phyloP scores from a whole-genome alignment of 2,329 filamentous ascomycete species.

The Ascochyta rabiei region DNA sequence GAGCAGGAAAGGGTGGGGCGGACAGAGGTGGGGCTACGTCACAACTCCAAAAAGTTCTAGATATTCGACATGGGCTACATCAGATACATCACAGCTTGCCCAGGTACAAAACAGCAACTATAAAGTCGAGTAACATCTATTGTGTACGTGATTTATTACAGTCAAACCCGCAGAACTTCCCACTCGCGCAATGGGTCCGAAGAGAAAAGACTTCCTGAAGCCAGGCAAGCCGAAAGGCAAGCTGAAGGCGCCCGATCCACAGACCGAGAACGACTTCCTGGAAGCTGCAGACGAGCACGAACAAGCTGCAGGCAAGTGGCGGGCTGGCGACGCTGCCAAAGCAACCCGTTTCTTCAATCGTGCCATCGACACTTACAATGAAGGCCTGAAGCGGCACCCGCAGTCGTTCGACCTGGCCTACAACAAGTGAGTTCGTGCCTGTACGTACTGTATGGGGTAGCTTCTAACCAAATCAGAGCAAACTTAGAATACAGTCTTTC shows the following conservation, averaged over 20 bases:
- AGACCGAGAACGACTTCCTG: slow-evolving; percentile 71
- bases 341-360: slow-evolving; percentile 66
- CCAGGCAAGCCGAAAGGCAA: slow-evolving; percentile 39
- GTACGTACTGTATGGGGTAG: background rate
- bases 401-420: slow-evolving; percentile 73
- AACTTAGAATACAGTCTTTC: slow-evolving; percentile 72
- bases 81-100: background rate
- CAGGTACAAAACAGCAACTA: too few relatives aligned
- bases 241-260: slow-evolving; percentile 55
- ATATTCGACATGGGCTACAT: background rate
- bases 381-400: slow-evolving; percentile 66
- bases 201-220: slow-evolving; percentile 39
- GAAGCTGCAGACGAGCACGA: slow-evolving; percentile 72
- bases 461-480: slow-evolving; percentile 54
- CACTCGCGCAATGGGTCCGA: slow-evolving; percentile 34
- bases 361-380: slow-evolving; percentile 70
- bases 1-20: slow-evolving; percentile 8
- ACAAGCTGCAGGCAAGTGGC: slow-evolving; percentile 76
- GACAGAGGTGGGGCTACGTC: slow-evolving; percentile 23
- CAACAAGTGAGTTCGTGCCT: slow-evolving; percentile 64
- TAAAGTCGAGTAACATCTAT: too few relatives aligned
- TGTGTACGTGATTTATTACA: too few relatives aligned
- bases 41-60: slow-evolving; percentile 22
- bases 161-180: background rate
- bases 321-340: slow-evolving; percentile 72